Base-by-base conservation (phyloP, 495 filamentous ascomycete species). In the Lasiosphaeris hirsuta region DNA sequence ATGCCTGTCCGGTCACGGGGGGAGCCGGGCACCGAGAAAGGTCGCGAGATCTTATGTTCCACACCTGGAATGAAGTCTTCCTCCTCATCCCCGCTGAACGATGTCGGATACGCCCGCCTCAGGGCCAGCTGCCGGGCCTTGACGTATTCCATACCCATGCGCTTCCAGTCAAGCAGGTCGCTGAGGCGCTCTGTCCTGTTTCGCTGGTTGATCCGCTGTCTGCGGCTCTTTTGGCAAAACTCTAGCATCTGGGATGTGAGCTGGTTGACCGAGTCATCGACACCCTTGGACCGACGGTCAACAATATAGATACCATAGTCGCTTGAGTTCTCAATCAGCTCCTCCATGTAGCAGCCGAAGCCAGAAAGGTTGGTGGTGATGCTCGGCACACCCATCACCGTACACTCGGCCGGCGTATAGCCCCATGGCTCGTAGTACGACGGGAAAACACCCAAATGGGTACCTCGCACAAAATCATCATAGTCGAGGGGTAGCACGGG, bases 381-480 rank as follows among this genome's bases (percentile, higher is more conserved):
- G 72, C 90, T 96, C 14, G 94, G 94, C 49, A 98, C 93, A 60
- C 94, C 94, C 94, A 98, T 98, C 43, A 98, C 94, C 0, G 94
- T 98, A 75, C 94, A 98, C 71, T 98, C 94, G 33, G 94, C 94
- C 0, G 94, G 94, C 0, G 94, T 98, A 65, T 98, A 98, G 53
- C 94, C 94, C 94, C 94, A 98, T 18, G 94, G 94, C 74, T 98
- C 94, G 67, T 98, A 98, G 80, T 98, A 98, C 40, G 94, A 97
- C 7, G 92, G 76, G 78, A 98, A 98, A 42, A 98, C 86, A 53
- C 94, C 94, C 67, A 98, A 70, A 69, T 98, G 94, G 19, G 91
- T 96, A 58, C 94, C 94, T 33, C 94, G 91, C 42, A 98, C 94
- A 69, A 98, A 98, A 68, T 98, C 94, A 66, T 98, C 94, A 65